Conservation (phyloP, 2,329 filamentous ascomycete species). For the Xylaria sp. region DNA sequence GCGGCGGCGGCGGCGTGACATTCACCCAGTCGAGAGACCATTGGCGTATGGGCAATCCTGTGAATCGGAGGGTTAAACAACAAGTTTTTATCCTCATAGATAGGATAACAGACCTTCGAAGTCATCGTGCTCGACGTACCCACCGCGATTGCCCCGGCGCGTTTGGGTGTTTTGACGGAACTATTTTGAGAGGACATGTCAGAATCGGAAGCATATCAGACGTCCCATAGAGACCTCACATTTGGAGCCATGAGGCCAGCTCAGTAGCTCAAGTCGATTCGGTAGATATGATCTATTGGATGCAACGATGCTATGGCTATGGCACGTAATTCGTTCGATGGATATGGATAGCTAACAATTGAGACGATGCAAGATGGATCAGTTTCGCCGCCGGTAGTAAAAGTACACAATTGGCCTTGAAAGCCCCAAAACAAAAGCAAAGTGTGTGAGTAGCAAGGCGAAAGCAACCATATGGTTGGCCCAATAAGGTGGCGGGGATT, state of each 20-base stretch:
- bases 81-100: neutral
- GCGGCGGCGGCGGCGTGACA: conserved; percentile 59
- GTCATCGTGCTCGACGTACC: conserved; percentile 56
- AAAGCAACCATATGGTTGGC: neutral
- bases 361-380: no score
- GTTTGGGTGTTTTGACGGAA: conserved; percentile 40
- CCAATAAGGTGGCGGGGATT: neutral
- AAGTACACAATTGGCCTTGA: neutral
- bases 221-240: conserved; percentile 11
- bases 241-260: conserved; percentile 26
- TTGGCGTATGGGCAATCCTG: conserved; percentile 82
- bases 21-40: conserved; percentile 71
- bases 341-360: neutral
- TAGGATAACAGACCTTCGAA: conserved; percentile 46
- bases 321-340: conserved; percentile 1
- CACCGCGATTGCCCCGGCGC: conserved; percentile 51
- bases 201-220: neutral
- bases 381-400: neutral
- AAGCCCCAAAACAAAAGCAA: neutral
- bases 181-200: conserved; percentile 12
- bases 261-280: neutral
- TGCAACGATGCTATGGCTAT: conserved; percentile 3
- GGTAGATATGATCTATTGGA: neutral
- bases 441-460: neutral
- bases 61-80: neutral